Percentiles rank a stretch among this genome's conserved stretches.
phyloP scores from a whole-genome alignment of 306 rosid genomes.

The Oxytropis ochrocephala region DNA sequence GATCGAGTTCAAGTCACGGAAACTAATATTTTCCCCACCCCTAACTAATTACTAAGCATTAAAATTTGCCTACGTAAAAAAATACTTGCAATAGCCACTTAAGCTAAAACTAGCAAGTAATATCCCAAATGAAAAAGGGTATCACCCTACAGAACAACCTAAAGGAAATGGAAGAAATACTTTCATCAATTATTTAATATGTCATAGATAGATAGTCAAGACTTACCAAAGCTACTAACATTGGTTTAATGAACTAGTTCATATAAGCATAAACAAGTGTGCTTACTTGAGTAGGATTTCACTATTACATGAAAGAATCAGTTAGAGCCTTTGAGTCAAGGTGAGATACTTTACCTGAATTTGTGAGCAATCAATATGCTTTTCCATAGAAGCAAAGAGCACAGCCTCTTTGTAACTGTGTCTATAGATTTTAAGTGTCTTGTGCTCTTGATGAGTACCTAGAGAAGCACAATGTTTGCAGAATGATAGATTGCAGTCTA shows the following conservation, averaged over 20 bases:
- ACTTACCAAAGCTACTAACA: background rate
- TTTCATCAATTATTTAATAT: background rate
- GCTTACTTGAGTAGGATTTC: background rate
- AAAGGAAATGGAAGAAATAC: background rate
- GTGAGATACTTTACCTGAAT: conserved; percentile 23
- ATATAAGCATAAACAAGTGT: background rate
- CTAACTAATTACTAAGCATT: too few relatives aligned
- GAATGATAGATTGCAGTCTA: conserved; percentile 10
- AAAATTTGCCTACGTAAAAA: too few relatives aligned
- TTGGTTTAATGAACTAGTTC: background rate
- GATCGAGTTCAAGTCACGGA: too few relatives aligned
- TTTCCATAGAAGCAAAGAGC: conserved; percentile 22
- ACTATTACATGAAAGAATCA: background rate
- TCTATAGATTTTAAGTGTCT: conserved; percentile 19
- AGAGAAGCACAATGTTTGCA: conserved; percentile 28
- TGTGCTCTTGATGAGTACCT: conserved; percentile 21
- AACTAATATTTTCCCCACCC: too few relatives aligned
- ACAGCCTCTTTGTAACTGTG: conserved; percentile 27
- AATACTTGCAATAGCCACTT: background rate
- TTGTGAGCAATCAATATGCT: conserved; percentile 34
- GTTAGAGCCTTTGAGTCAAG: background rate
- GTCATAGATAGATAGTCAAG: background rate
- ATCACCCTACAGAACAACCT: background rate
- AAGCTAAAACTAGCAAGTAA: background rate
- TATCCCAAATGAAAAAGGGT: background rate